Conservation (phyloP, 2,329 filamentous ascomycete genomes). For the Ophiocordyceps robertsii region DNA sequence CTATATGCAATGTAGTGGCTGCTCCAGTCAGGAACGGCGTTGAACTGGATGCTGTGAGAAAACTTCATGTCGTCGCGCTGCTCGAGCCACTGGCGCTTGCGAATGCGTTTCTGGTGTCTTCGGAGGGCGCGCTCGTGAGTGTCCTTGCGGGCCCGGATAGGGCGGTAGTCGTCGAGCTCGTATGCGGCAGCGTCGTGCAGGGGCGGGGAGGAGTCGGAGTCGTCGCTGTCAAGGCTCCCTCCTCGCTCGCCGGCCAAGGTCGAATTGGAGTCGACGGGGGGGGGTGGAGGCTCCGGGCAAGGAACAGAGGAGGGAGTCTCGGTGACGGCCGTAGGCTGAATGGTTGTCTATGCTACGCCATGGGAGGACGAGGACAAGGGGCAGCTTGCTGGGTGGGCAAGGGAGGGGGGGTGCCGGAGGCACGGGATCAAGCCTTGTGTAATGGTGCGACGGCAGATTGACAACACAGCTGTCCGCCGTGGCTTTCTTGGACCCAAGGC, state of each 20-base stretch:
- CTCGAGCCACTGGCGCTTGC: conserved; percentile 59
- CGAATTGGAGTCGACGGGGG: conserved; percentile 7
- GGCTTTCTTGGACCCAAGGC: not conserved
- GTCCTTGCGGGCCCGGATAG: conserved; percentile 15
- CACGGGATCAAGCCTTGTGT: not conserved
- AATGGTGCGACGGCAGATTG: not conserved
- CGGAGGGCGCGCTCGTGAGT: conserved; percentile 18
- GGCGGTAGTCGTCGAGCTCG: conserved; percentile 28
- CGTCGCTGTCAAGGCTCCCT: conserved; percentile 14
- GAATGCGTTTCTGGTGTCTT: conserved; percentile 31
- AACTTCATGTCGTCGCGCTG: conserved; percentile 93
- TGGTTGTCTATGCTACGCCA: conserved; percentile 13
- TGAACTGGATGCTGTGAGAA: conserved; percentile 98
- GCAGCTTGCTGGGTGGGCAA: not conserved
- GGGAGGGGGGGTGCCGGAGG: not conserved
- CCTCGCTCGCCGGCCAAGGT: conserved; percentile 18
- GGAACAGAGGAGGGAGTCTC: conserved; percentile 26
- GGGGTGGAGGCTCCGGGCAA: conserved; percentile 8
- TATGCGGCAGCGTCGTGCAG: conserved; percentile 13
- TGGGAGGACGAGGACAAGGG: not conserved
- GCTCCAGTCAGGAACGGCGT: conserved; percentile 99
- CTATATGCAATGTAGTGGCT: conserved; percentile 96
- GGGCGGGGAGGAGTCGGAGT: not conserved
- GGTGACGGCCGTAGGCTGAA: conserved; percentile 15
- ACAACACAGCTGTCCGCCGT: not conserved